Evolutionary conservation across 2,329 filamentous ascomycete species (phyloP).

Genomic region (Fusarium haematococcum): DNA sequence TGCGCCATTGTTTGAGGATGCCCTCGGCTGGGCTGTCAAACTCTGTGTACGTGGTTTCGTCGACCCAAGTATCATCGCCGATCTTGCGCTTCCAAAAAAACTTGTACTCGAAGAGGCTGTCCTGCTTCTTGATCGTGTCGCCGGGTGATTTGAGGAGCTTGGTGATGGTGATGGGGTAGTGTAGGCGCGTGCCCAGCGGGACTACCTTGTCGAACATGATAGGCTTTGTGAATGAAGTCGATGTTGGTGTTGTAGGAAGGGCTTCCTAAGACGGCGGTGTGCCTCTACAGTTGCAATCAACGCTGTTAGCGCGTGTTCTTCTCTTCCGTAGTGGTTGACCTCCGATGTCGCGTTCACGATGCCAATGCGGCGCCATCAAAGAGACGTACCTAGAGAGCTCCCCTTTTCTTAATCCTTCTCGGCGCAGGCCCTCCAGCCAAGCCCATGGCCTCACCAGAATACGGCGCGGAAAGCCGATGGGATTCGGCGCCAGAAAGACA

Average conservation of each 20-base stretch:
- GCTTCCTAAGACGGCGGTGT: slow-evolving; percentile 10
- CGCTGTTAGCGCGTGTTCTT: slow-evolving; percentile 22
- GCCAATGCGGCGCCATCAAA: slow-evolving; percentile 8
- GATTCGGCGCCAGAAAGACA: slow-evolving; percentile 18
- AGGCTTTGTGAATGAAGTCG: slow-evolving; percentile 6
- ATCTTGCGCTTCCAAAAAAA: slow-evolving; percentile 85
- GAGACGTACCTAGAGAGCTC: slow-evolving; percentile 44
- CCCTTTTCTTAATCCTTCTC: slow-evolving; percentile 48
- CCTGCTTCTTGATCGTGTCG: slow-evolving; percentile 80
- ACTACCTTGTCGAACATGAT: slow-evolving; percentile 58
- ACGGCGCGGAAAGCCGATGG: slow-evolving; percentile 27
- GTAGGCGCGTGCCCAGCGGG: slow-evolving; percentile 72
- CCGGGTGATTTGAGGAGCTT: slow-evolving; percentile 82
- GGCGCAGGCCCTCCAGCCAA: slow-evolving; percentile 44
- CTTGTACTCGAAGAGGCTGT: slow-evolving; percentile 86
- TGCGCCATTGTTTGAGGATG: slow-evolving; percentile 79
- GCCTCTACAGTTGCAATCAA: slow-evolving; percentile 5
- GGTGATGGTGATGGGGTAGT: slow-evolving; percentile 94
- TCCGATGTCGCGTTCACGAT: slow-evolving; percentile 6
- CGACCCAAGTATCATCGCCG: slow-evolving; percentile 71
- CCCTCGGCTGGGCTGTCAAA: slow-evolving; percentile 90
- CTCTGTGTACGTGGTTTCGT: slow-evolving; percentile 77
- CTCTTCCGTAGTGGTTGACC: background rate
- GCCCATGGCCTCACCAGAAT: slow-evolving; percentile 50
- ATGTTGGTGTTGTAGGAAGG: slow-evolving; percentile 4